A percentile compares a stretch with the other conserved stretches of the same genome.
Conservation (phyloP, 1,284 basidiomycete species). For the Athelia sp. region DNA sequence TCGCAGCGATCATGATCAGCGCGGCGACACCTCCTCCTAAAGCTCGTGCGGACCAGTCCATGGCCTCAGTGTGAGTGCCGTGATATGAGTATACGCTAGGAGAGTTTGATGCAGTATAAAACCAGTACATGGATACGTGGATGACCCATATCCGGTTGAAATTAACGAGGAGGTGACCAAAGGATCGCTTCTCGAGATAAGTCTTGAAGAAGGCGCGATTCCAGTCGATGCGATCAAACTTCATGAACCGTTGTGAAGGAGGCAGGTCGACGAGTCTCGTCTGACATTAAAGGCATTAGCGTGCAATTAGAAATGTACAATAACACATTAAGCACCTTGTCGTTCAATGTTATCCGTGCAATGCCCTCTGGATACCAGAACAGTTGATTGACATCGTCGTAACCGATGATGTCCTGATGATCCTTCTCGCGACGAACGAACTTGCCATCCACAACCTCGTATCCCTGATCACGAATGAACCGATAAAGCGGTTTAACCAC, state of each 20-base stretch:
- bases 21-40: slow-evolving; percentile 89
- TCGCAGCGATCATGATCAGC: slow-evolving; percentile 90
- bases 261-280: slow-evolving; percentile 87
- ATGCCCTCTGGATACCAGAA: slow-evolving; percentile 99
- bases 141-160: slow-evolving; percentile 98
- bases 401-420: slow-evolving; percentile 94
- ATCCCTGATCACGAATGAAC: slow-evolving; percentile 97
- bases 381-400: slow-evolving; percentile 98
- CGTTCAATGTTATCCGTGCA: slow-evolving; percentile 81
- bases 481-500: slow-evolving; percentile 96
- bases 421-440: slow-evolving; percentile 92
- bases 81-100: slow-evolving; percentile 73
- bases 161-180: slow-evolving; percentile 92
- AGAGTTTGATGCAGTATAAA: slow-evolving; percentile 93
- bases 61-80: slow-evolving; percentile 53
- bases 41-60: slow-evolving; percentile 86
- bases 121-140: slow-evolving; percentile 90
- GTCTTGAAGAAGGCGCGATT: slow-evolving; percentile 95
- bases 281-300: slow-evolving; percentile 28
- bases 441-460: slow-evolving; percentile 94
- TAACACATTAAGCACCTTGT: slow-evolving; percentile 57
- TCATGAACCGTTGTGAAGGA: slow-evolving; percentile 89
- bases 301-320: not conserved
- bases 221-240: slow-evolving; percentile 94
- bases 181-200: slow-evolving; percentile 92